Evolutionary conservation across 2,329 filamentous ascomycete species (phyloP), one percentile per base, ranked within the genome.

Genomic region (Aspergillus amoenus): DNA sequence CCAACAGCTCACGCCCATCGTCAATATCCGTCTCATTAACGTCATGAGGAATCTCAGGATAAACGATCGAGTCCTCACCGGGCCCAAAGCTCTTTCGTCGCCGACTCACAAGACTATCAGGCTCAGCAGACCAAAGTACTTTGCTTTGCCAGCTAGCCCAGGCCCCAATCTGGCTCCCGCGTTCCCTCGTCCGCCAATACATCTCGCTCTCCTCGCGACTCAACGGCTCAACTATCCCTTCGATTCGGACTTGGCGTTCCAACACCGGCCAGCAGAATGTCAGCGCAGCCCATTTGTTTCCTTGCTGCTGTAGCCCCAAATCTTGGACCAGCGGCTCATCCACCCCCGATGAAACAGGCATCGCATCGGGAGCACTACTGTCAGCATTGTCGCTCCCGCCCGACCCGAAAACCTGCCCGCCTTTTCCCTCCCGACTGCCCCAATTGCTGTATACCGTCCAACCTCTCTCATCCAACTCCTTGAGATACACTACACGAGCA

Each of bases 391-490:
- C 55, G 27, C 56, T 37, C 2, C 15, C 42, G 18, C 49, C 12
- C 34, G 39, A 45, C 8, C 75, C 70, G 55, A 76, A 76, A 1
- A 79, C 72, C 55, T 78, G 74, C 32, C 66, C 68, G 15, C 75
- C 75, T 56, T 78, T 78, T 2, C 75, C 75, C 60, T 87, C 86
- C 27, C 82, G 77, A 58, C 86, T 90, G 59, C 86, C 92, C 79
- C 93, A 93, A 75, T 99, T 99, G 69, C 86, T 89, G 81, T 97
- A 99, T 48, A 99, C 82, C 43, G 97, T 91, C 76, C 95, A 99
- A 15, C 93, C 92, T 5, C 75, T 67, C 53, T 80, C 75, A 74
- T 97, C 93, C 22, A 97, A 85, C 79, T 97, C 94, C 77, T 99
- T 99, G 64, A 99, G 83, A 77, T 97, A 99, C 39, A 99, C 91